Evolutionary conservation across 2,329 filamentous ascomycete species (phyloP).

Genomic region (Setomelanomma holmii): DNA sequence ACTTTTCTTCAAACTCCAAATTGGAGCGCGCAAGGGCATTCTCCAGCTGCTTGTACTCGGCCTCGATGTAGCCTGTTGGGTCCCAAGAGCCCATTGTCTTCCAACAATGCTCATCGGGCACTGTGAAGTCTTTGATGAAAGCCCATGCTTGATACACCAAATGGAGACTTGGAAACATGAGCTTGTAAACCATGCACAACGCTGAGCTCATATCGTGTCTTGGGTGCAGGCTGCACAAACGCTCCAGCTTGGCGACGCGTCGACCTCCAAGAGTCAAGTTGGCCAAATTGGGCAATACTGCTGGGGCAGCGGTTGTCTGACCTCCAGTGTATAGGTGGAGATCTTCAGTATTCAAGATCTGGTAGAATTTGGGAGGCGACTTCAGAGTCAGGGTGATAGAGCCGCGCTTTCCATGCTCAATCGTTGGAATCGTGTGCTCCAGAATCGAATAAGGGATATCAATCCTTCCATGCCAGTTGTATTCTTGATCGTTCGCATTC

Average conservation of each 20-base stretch:
- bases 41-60: conserved; percentile 64
- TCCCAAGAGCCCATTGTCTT: conserved; percentile 52
- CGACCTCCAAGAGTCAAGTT: background rate
- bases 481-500: background rate
- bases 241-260: conserved; percentile 19
- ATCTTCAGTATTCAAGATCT: conserved; percentile 22
- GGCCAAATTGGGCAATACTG: background rate
- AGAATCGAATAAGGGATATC: conserved; percentile 54
- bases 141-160: conserved; percentile 43
- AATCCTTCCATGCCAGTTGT: conserved; percentile 41
- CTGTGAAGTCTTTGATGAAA: conserved; percentile 34
- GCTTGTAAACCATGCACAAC: conserved; percentile 60
- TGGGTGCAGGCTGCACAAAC: conserved; percentile 47
- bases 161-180: conserved; percentile 27
- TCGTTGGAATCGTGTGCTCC: conserved; percentile 46
- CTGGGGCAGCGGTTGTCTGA: conserved; percentile 1
- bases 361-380: conserved; percentile 50
- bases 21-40: conserved; percentile 54
- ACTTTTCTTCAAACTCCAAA: conserved; percentile 22
- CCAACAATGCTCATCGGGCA: conserved; percentile 19
- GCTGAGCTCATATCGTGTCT: conserved; percentile 51
- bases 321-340: conserved; percentile 26
- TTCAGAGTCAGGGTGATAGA: conserved; percentile 48
- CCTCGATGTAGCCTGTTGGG: conserved; percentile 65
- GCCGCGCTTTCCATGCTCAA: conserved; percentile 17